Conservation (phyloP, 2,329 filamentous ascomycete genomes). For the Xylariaceae sp. region DNA sequence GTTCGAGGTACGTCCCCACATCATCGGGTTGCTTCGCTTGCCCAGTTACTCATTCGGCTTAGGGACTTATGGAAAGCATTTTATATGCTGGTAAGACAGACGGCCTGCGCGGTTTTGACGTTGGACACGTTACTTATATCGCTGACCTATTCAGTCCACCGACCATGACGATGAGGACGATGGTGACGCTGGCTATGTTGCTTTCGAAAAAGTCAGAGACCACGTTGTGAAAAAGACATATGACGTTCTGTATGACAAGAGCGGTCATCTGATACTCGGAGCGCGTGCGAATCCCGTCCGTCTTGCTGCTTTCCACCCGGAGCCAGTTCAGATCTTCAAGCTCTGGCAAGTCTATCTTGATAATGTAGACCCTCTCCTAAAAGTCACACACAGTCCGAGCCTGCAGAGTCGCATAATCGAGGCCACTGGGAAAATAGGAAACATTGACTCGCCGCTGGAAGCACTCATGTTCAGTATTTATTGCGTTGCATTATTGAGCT, state of each 20-base stretch:
- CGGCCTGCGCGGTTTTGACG: background rate
- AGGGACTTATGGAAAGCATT: constrained; percentile 37
- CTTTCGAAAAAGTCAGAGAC: too few relatives aligned
- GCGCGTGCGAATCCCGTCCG: constrained; percentile 39
- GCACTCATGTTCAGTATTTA: constrained; percentile 58
- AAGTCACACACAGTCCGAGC: constrained; percentile 55
- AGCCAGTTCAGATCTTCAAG: constrained; percentile 43
- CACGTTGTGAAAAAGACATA: constrained; percentile 43
- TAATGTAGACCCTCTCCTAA: constrained; percentile 58
- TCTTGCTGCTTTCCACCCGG: constrained; percentile 50
- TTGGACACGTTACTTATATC: background rate
- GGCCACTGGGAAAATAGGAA: constrained; percentile 41
- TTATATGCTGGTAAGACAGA: constrained; percentile 37
- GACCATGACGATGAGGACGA: constrained; percentile 19
- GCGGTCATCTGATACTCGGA: constrained; percentile 54
- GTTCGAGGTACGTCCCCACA: too few relatives aligned
- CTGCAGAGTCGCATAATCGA: constrained; percentile 53
- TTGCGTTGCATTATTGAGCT: constrained; percentile 39
- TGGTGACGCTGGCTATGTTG: constrained; percentile 11
- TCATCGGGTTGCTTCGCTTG: too few relatives aligned
- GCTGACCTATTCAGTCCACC: background rate
- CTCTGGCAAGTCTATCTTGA: constrained; percentile 59
- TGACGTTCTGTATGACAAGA: constrained; percentile 40
- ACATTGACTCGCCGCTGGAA: constrained; percentile 42
- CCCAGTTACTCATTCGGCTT: background rate